phyloP scores from a whole-genome alignment of 345 rosid species.

The Aurinia saxatilis region DNA sequence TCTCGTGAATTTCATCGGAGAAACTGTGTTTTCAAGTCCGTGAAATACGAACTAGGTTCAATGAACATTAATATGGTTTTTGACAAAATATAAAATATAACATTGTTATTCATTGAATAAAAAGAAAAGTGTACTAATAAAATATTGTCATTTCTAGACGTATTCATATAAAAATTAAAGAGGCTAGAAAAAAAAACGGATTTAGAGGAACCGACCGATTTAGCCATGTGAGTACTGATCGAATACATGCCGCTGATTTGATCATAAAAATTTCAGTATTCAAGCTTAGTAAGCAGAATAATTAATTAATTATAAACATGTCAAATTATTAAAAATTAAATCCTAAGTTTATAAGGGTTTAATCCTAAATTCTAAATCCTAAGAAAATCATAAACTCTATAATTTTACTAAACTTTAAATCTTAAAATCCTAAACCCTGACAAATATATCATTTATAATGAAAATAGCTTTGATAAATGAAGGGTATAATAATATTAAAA shows the following conservation, averaged over 20 bases:
- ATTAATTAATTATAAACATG: no score
- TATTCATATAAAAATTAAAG: neutral
- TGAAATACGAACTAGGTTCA: neutral
- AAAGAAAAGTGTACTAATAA: neutral
- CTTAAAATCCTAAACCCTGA: no score
- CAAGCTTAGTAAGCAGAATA: no score
- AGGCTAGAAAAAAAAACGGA: neutral
- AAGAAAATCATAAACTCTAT: no score
- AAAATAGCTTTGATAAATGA: no score
- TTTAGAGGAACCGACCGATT: neutral
- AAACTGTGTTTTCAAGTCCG: neutral
- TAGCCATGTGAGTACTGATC: slow-evolving; percentile 3
- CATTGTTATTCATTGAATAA: neutral
- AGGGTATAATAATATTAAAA: no score
- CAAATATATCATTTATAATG: no score
- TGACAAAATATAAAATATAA: neutral
- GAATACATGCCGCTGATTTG: neutral
- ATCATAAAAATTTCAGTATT: no score
- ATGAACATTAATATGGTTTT: neutral
- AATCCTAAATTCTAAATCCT: no score
- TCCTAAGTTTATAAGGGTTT: no score
- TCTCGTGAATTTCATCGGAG: neutral
- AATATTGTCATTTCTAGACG: neutral
- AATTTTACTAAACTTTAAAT: no score
- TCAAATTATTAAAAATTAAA: neutral